Percentiles rank a stretch among this genome's conserved stretches.
Evolutionary conservation across 257 asterid genomes (phyloP).

Genomic region (Nicotiana noctiflora): DNA sequence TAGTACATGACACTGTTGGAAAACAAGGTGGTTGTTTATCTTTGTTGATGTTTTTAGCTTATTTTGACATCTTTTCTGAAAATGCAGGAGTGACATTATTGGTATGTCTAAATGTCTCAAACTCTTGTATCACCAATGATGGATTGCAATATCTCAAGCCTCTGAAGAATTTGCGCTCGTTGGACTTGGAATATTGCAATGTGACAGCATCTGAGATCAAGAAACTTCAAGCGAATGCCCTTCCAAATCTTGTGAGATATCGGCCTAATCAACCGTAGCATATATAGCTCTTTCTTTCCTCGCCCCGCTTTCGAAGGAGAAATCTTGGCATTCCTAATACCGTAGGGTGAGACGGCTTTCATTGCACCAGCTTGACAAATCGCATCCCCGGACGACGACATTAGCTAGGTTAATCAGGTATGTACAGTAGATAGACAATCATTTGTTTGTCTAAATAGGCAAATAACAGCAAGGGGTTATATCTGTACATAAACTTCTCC

Average conservation of each 20-base stretch:
- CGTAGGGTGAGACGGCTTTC: too few relatives aligned
- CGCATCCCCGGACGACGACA: too few relatives aligned
- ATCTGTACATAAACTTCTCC: too few relatives aligned
- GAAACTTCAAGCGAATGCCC: neutral
- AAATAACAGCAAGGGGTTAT: too few relatives aligned
- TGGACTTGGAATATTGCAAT: slow-evolving; percentile 6
- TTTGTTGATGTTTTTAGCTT: neutral
- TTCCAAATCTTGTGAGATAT: neutral
- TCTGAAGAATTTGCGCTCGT: neutral
- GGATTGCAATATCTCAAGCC: slow-evolving; percentile 5
- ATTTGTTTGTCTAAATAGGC: too few relatives aligned
- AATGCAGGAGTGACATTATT: slow-evolving; percentile 4
- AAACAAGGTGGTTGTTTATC: neutral
- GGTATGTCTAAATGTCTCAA: neutral
- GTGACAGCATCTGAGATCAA: slow-evolving; percentile 8
- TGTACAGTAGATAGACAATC: too few relatives aligned
- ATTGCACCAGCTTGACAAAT: too few relatives aligned
- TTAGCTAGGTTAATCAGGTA: too few relatives aligned
- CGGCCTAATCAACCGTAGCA: neutral
- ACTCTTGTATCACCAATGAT: neutral
- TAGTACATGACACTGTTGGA: too few relatives aligned
- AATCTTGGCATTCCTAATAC: too few relatives aligned
- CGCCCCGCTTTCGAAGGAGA: too few relatives aligned
- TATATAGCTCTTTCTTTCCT: too few relatives aligned
- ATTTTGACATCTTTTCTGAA: neutral